Percentiles rank a stretch among this genome's conserved stretches.
phyloP scores from a whole-genome alignment of 768 basidiomycete genomes.

The Pleurotus tuoliensis region DNA sequence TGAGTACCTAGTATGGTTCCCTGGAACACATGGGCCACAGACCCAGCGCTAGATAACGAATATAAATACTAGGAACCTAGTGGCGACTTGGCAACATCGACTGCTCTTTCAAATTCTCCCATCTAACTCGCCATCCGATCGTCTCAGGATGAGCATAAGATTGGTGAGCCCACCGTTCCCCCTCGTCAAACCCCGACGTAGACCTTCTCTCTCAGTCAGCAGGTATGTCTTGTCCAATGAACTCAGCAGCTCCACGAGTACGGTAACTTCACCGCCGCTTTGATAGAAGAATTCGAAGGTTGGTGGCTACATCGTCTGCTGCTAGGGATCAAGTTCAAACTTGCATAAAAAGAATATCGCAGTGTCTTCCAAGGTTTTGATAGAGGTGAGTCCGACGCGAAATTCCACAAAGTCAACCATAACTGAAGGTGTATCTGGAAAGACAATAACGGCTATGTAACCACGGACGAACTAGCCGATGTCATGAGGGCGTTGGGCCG shows the following conservation, averaged over 20 bases:
- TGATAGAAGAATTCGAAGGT: conserved; percentile 3
- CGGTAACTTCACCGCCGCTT: background rate
- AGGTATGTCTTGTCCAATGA: too few relatives aligned
- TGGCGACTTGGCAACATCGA: too few relatives aligned
- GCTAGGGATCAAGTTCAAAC: background rate
- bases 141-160: too few relatives aligned
- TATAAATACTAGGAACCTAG: too few relatives aligned
- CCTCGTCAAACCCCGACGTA: too few relatives aligned
- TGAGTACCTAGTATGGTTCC: too few relatives aligned
- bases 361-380: conserved; percentile 2
- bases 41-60: too few relatives aligned
- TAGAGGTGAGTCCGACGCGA: background rate
- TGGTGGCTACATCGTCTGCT: background rate
- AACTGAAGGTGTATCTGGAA: background rate
- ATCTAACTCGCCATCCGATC: too few relatives aligned
- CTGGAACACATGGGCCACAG: too few relatives aligned
- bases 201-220: too few relatives aligned
- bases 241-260: background rate
- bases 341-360: background rate
- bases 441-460: conserved; percentile 50
- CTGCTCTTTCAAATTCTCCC: too few relatives aligned
- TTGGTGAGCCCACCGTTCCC: too few relatives aligned
- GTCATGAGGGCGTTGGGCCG: conserved; percentile 48
- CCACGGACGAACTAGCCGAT: conserved; percentile 42
- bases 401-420: background rate